Evolutionary conservation across 495 filamentous ascomycete genomes (phyloP), one percentile per base, ranked within the genome.

Genomic region (Astrocystis sublimbata): DNA sequence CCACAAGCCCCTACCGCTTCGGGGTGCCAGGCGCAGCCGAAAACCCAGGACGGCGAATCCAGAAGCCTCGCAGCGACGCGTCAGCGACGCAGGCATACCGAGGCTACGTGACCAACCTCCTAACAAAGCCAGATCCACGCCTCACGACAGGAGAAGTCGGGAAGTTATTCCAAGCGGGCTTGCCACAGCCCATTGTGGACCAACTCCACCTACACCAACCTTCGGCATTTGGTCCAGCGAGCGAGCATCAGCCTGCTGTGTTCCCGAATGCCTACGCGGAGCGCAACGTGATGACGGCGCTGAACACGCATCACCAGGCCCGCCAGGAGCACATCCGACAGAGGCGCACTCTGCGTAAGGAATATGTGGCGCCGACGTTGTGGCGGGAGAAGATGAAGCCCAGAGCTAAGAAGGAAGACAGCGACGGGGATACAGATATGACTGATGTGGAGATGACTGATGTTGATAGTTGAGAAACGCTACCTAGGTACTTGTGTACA

Each of bases 261-360:
- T 62, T 62, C 21, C 51, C 51, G 41, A 55, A 56, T 31, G 40
- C 60, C 8, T 62, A 38, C 23, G 51, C 60, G 17, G 26, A 15
- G 41, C 60, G 50, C 6, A 19, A 3, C 13, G 52, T 56, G 31
- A 42, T 56, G 41, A 62, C 60, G 4, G 41, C 58, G n/a, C 36
- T 53, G 6, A 13, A 35, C n/a, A 2, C 8, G 24, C 26, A 13
- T 1, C 33, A 43, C 9, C 23, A 53, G 10, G 36, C 33, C 6
- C 24, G 4, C 6, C 33, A 19, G 58, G 38, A 30, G n/a, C 12
- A 23, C 15, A 4, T n/a, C 4, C 6, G 17, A n/a, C 8, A 19
- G 23, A 52, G 17, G 6, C 0, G 5, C 10, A 4, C 19, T 10
- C 7, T 10, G 5, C 6, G 45, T 4, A 2, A 26, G 2, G 10